Percentiles rank a stretch among this genome's conserved stretches.
Evolutionary conservation across 169 alveolate genomes (phyloP).

Genomic region (Eimeria acervulina): DNA sequence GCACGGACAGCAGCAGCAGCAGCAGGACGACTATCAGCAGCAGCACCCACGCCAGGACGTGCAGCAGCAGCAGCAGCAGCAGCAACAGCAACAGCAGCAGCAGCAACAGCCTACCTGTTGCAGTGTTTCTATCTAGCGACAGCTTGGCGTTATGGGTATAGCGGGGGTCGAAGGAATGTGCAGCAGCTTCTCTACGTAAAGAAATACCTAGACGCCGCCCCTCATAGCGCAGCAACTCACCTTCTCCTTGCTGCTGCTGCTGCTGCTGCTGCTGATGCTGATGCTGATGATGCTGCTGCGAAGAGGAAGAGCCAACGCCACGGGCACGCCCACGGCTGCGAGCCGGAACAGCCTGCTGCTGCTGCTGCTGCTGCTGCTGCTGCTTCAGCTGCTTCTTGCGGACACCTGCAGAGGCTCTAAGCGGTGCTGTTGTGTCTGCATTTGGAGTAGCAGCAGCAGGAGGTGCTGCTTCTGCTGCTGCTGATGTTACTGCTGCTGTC

Average conservation of each 20-base stretch:
- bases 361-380: constrained; percentile 40
- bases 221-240: constrained; percentile 30
- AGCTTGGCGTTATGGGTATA: constrained; percentile 58
- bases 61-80: constrained; percentile 38
- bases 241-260: not conserved
- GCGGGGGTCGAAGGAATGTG: constrained; percentile 65
- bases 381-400: constrained; percentile 37
- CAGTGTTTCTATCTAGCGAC: constrained; percentile 44
- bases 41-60: not conserved
- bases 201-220: constrained; percentile 64
- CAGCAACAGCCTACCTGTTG: too few species aligned
- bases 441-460: not conserved
- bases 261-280: constrained; percentile 37
- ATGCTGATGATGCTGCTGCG: not conserved
- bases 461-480: constrained; percentile 15
- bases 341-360: not conserved
- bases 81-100: not conserved
- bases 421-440: not conserved
- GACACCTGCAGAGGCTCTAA: not conserved
- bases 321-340: constrained; percentile 10
- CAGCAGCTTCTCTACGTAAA: not conserved
- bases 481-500: not conserved
- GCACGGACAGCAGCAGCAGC: too few species aligned
- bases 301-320: not conserved
- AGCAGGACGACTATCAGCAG: too few species aligned